phyloP scores from a whole-genome alignment of 371 early-diverging fungal species.

The Lichtheimia ramosa region DNA sequence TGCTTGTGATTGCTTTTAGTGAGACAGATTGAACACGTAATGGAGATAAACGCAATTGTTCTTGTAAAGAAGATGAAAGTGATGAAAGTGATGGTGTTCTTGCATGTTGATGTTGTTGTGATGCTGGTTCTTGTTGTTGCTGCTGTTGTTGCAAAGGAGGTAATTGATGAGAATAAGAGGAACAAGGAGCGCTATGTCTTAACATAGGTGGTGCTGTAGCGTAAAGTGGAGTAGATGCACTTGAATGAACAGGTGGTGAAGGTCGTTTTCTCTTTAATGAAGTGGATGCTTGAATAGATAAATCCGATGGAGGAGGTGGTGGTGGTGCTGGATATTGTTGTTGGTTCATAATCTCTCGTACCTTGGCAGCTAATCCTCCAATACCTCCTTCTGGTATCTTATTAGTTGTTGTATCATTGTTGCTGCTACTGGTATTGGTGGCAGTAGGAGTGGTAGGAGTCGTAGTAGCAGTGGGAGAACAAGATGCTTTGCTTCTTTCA shows the following conservation, averaged over 20 bases:
- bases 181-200: slow-evolving; percentile 11
- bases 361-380: slow-evolving; percentile 1
- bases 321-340: slow-evolving; percentile 5
- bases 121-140: no score
- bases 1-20: slow-evolving; percentile 22
- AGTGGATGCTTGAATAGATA: slow-evolving; percentile 17
- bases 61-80: not conserved
- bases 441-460: slow-evolving; percentile 5
- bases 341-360: not conserved
- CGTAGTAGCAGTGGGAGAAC: slow-evolving; percentile 23
- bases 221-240: slow-evolving; percentile 32
- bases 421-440: slow-evolving; percentile 18
- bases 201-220: slow-evolving; percentile 10
- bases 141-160: slow-evolving; percentile 6
- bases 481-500: slow-evolving; percentile 16
- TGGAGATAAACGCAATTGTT: not conserved
- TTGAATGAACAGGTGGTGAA: slow-evolving; percentile 17
- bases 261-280: slow-evolving; percentile 33
- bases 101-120: not conserved
- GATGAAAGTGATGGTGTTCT: not conserved
- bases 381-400: not conserved
- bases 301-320: not conserved
- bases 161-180: slow-evolving; percentile 13
- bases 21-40: slow-evolving; percentile 40
- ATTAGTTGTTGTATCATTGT: not conserved